Conservation (phyloP, 2,329 filamentous ascomycete species). For the Monilinia polystroma region DNA sequence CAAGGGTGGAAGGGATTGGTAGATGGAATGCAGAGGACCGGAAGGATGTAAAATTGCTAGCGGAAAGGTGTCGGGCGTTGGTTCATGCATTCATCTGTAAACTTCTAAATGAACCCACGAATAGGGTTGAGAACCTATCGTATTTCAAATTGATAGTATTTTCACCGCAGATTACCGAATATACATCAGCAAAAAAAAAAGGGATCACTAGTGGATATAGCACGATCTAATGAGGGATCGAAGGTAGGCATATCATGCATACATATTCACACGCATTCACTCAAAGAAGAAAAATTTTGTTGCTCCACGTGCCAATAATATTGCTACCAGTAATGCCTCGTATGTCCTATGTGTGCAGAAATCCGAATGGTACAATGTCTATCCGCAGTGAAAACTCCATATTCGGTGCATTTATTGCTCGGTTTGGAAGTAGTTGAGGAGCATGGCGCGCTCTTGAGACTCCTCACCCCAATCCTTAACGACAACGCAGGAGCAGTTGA, state of each 20-base stretch:
- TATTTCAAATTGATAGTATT: background rate
- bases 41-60: background rate
- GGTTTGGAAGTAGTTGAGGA: slow-evolving; percentile 99
- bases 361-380: slow-evolving; percentile 37
- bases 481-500: slow-evolving; percentile 99
- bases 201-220: background rate
- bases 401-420: slow-evolving; percentile 55
- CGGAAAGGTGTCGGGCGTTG: slow-evolving; percentile 5
- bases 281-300: slow-evolving; percentile 6
- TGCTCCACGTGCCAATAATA: slow-evolving; percentile 38
- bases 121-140: slow-evolving; percentile 10
- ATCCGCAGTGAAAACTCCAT: slow-evolving; percentile 38
- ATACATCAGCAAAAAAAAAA: background rate
- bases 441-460: slow-evolving; percentile 96
- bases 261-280: slow-evolving; percentile 15
- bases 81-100: background rate
- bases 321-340: slow-evolving; percentile 38
- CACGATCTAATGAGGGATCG: background rate
- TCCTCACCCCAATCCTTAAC: slow-evolving; percentile 99
- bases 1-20: background rate
- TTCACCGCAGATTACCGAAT: background rate
- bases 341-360: slow-evolving; percentile 37
- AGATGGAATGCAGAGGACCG: background rate
- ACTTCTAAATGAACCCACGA: slow-evolving; percentile 10
- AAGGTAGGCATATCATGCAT: background rate